Evolutionary conservation across 352 stramenopile genomes (phyloP), one percentile per base, ranked within the genome.

Genomic region (Pythium graminicola): DNA sequence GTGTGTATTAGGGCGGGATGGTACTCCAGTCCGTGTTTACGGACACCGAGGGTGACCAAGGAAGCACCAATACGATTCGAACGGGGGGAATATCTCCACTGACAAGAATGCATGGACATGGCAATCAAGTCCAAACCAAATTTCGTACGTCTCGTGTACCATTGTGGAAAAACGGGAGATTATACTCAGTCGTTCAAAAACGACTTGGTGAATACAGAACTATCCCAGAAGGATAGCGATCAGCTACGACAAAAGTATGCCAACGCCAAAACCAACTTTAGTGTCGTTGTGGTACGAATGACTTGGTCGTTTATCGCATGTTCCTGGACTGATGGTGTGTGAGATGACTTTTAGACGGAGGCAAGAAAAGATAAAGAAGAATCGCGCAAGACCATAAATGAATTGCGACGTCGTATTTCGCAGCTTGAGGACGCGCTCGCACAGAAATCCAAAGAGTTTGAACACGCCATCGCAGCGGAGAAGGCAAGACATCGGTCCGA

Each of bases 211-310:
- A n/a, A n/a, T n/a, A n/a, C 51, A 70, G 74, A 85, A 27, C 66
- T 81, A 22, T 70, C 76, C n/a, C 62, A 73, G 23, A 70, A 60
- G 39, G 81, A 90, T 27, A 67, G 73, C 23, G 74, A 93, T 48
- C 71, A 83, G 26, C 60, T 93, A 43, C 73, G 74, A 11, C 66
- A 81, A 29, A 93, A 93, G 38, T 89, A 88, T 54, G 51, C 75
- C 13, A 90, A 89, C 41, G 82, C 78, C 20, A 93, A 93, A 65
- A 82, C 57, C 40, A 86, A 87, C 49, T 85, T 93, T 26, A 73
- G 67, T 2, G 62, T 79, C 9, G 70, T 89, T 13, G 75, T 86
- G 59, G 76, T 88, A 26, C 9, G 48, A 38, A 38, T 16, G 28
- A n/a, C 4, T n/a, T 17, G 26, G 19, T 29, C 20, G 16, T 6